A percentile compares a stretch with the other conserved stretches of the same genome.
Conservation (phyloP, 2,329 filamentous ascomycete genomes). For the Tolypocladium ovalisporum region DNA sequence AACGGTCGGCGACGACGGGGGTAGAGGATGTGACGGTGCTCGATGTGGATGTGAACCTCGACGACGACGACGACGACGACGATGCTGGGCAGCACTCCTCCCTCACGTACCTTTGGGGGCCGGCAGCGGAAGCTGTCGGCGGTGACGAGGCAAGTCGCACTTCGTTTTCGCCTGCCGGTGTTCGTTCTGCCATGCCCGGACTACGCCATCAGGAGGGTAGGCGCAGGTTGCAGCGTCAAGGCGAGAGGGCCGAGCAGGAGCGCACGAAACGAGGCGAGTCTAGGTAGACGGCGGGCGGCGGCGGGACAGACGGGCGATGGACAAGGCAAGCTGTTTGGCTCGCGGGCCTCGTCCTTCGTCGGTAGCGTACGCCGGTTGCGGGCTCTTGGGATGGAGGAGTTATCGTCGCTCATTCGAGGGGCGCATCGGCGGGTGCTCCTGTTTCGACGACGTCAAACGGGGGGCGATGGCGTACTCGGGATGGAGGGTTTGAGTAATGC, state of each 20-base stretch:
- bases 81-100: neutral
- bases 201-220: slow-evolving; percentile 52
- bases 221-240: slow-evolving; percentile 15
- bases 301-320: neutral
- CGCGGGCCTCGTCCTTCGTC: neutral
- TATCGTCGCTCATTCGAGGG: neutral
- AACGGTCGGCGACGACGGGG: neutral
- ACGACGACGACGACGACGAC: neutral
- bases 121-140: slow-evolving; percentile 20
- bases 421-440: neutral
- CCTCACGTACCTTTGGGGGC: slow-evolving; percentile 15
- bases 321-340: neutral
- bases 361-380: neutral
- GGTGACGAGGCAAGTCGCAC: slow-evolving; percentile 36
- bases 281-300: neutral
- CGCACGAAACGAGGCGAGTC: slow-evolving; percentile 4
- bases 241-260: slow-evolving; percentile 6
- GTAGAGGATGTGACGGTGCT: neutral
- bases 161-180: slow-evolving; percentile 43
- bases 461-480: neutral
- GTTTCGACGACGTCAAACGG: neutral
- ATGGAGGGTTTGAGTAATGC: neutral
- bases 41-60: neutral
- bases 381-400: neutral
- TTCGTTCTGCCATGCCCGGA: slow-evolving; percentile 56